Evolutionary conservation across 208 protist species (phyloP).

Genomic region (Zelonia costaricensis): DNA sequence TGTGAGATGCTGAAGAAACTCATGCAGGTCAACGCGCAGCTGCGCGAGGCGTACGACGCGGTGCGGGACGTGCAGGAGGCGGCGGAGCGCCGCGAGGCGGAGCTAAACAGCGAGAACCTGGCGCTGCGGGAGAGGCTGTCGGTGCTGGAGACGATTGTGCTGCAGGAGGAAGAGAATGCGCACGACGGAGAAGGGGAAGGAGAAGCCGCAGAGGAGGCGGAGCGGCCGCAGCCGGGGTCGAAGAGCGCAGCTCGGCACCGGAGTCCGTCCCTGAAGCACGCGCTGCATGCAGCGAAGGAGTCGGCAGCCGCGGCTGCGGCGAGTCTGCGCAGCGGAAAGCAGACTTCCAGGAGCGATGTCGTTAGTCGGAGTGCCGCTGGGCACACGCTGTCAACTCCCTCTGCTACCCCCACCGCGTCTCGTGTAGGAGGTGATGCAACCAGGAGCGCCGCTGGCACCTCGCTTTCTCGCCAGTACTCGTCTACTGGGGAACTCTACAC

Average conservation of each 20-base stretch:
- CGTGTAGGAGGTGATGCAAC: too few relatives aligned
- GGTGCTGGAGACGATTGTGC: constrained; percentile 83
- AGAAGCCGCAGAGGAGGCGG: constrained; percentile 8
- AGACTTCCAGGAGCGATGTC: too few relatives aligned
- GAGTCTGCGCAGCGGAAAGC: too few relatives aligned
- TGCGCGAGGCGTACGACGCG: constrained; percentile 77
- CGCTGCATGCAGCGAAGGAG: too few relatives aligned
- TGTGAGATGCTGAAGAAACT: constrained; percentile 80
- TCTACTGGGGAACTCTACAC: too few relatives aligned
- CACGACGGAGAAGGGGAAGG: not conserved
- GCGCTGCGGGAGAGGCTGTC: constrained; percentile 81
- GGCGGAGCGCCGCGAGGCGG: constrained; percentile 52
- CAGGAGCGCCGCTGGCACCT: too few relatives aligned
- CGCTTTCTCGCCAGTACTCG: too few relatives aligned
- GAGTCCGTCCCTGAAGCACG: too few relatives aligned
- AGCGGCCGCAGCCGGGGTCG: not conserved
- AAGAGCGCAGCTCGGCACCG: not conserved
- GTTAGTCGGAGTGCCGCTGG: too few relatives aligned
- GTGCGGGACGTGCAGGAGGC: constrained; percentile 42
- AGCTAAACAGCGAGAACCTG: constrained; percentile 89
- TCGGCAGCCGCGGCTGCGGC: too few relatives aligned
- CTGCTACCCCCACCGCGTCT: too few relatives aligned
- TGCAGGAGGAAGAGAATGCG: constrained; percentile 44
- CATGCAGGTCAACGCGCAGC: constrained; percentile 70
- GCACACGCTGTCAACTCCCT: too few relatives aligned